Evolutionary conservation across 2,329 filamentous ascomycete species (phyloP).

Genomic region (Stromatinia cepivora): DNA sequence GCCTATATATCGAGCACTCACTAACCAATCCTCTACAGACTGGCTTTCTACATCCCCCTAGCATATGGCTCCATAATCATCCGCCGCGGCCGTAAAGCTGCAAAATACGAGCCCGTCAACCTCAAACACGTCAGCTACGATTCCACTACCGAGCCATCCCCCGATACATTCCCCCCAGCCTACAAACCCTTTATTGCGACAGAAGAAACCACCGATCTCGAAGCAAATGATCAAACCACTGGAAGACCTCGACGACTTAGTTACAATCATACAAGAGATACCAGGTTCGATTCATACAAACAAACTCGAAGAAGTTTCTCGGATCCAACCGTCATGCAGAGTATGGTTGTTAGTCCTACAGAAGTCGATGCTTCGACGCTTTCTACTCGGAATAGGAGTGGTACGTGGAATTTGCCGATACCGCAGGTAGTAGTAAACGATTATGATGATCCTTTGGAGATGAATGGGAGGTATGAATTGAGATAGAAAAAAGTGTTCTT

Average conservation of each 20-base stretch:
- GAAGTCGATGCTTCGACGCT: background rate
- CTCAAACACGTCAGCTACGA: conserved; percentile 2
- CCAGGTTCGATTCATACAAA: conserved; percentile 31
- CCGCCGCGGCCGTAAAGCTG: conserved; percentile 25
- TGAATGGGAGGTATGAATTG: conserved; percentile 7
- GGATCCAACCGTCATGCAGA: conserved; percentile 1
- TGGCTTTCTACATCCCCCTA: conserved; percentile 34
- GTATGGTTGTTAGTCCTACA: background rate
- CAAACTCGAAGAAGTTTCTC: conserved; percentile 20
- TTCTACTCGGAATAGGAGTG: conserved; percentile 13
- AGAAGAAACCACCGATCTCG: conserved; percentile 15
- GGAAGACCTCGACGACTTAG: conserved; percentile 5
- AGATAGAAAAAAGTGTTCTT: background rate
- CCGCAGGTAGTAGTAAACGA: conserved; percentile 31
- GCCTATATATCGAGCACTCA: background rate
- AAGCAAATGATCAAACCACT: background rate
- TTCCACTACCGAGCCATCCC: background rate
- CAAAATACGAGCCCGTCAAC: conserved; percentile 8
- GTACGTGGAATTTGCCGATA: conserved; percentile 18
- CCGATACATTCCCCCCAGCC: background rate
- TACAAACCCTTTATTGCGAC: conserved; percentile 22
- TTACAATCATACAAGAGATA: conserved; percentile 33
- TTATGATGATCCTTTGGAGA: conserved; percentile 32
- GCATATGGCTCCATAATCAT: conserved; percentile 35
- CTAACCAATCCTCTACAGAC: conserved; percentile 24